Percentiles rank a stretch among this genome's conserved stretches.
These are phyloP conservation scores for Microcyclospora tardicrescens DNA, from an alignment of 2,329 filamentous ascomycete genomes.

Conservation along the genomic window DNA sequence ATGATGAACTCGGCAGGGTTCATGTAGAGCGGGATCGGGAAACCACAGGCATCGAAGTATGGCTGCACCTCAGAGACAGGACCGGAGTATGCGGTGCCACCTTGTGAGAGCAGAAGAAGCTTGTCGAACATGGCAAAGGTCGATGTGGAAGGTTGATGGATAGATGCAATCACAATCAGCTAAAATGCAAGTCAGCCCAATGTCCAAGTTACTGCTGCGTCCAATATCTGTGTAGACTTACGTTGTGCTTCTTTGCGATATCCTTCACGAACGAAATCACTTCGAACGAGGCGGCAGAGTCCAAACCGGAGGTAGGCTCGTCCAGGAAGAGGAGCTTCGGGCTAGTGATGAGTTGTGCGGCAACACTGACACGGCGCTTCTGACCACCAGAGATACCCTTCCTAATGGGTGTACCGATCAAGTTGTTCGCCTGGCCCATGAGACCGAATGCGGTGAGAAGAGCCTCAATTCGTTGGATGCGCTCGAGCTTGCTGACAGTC, in stretches of 20 bases:
- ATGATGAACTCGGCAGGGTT: constrained; percentile 74
- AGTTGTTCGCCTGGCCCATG: constrained; percentile 50
- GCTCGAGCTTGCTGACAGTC: constrained; percentile 42
- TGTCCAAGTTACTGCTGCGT: background rate
- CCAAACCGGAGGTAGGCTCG: constrained; percentile 72
- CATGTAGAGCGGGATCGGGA: constrained; percentile 52
- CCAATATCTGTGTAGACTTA: constrained; percentile 23
- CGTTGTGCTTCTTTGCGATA: constrained; percentile 53
- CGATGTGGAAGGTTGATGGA: constrained; percentile 71
- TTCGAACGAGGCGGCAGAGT: constrained; percentile 64
- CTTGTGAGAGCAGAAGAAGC: constrained; percentile 57
- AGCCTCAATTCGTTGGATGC: constrained; percentile 48
- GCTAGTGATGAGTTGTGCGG: constrained; percentile 66
- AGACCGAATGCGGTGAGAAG: constrained; percentile 65
- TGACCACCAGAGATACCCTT: constrained; percentile 80
- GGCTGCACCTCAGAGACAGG: constrained; percentile 42
- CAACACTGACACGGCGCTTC: constrained; percentile 67
- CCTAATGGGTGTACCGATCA: constrained; percentile 69
- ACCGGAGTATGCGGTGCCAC: constrained; percentile 62
- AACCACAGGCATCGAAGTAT: constrained; percentile 52
- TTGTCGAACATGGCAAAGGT: constrained; percentile 75
- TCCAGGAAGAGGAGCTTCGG: constrained; percentile 74
- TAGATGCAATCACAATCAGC: constrained; percentile 68
- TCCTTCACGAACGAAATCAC: constrained; percentile 60
- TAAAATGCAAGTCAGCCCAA: constrained; percentile 19